Percentiles rank a stretch among this genome's conserved stretches.
These are phyloP conservation scores for Tuber magnatum DNA, from an alignment of 495 filamentous ascomycete species.

Conservation along the genomic window DNA sequence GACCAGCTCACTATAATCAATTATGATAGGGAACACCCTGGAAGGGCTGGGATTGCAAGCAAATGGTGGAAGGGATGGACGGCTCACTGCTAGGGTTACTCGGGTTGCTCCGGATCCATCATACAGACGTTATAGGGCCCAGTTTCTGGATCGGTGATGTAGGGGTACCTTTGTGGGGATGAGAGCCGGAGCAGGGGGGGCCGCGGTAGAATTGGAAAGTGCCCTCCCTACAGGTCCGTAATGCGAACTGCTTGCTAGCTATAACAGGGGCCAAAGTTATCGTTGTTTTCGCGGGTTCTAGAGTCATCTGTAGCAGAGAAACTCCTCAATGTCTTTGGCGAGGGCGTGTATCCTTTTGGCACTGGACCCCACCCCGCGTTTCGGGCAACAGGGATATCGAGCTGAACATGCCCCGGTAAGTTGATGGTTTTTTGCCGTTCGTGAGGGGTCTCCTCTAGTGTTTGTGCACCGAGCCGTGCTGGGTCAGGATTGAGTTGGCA, in stretches of 20 bases:
- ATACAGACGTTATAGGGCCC: fast-evolving
- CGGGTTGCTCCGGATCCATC: not conserved
- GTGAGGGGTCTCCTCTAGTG: not conserved
- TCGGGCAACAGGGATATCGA: not conserved
- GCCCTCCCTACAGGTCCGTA: not conserved
- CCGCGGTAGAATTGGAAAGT: not conserved
- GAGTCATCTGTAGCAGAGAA: not conserved
- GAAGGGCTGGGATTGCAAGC: no score
- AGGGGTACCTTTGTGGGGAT: no score
- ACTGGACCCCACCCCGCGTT: not conserved
- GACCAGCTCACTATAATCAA: no score
- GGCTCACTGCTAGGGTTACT: not conserved
- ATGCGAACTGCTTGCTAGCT: not conserved
- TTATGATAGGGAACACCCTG: no score
- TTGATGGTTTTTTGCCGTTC: not conserved
- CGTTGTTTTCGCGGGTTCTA: not conserved
- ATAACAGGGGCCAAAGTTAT: not conserved
- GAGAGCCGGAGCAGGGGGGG: not conserved
- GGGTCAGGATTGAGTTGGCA: not conserved
- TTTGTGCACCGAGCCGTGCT: not conserved
- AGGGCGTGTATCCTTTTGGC: not conserved
- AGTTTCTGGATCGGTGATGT: not conserved
- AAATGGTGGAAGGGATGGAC: no score
- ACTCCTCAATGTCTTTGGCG: not conserved
- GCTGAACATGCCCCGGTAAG: not conserved